phyloP scores from a whole-genome alignment of 1,139 yeast genomes.

The Arxiozyma slooffiae region DNA sequence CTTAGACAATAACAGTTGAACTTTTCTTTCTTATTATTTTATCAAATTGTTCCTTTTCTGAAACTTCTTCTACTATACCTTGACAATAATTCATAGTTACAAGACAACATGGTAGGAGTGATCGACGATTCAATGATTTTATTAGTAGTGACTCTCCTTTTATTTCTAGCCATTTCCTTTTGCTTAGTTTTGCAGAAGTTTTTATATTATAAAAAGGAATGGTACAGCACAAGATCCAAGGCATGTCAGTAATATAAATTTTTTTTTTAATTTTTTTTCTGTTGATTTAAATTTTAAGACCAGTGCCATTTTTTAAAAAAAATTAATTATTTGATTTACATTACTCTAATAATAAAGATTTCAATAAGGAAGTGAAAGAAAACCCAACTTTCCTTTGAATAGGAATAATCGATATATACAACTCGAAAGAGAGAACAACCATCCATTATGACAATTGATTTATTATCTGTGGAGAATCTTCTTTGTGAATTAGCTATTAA shows the following conservation, averaged over 20 bases:
- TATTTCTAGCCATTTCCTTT: too few species aligned
- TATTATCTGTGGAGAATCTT: slow-evolving; percentile 18
- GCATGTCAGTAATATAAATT: not conserved
- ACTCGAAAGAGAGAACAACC: not conserved
- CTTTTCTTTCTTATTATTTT: too few species aligned
- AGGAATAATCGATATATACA: not conserved
- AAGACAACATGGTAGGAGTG: not conserved
- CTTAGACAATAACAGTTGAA: not conserved
- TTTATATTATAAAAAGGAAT: too few species aligned
- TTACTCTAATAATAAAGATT: not conserved
- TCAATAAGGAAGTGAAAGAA: not conserved
- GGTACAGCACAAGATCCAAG: too few species aligned
- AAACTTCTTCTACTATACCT: not conserved
- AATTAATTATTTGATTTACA: too few species aligned
- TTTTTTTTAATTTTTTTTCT: too few species aligned
- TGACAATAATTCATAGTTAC: not conserved
- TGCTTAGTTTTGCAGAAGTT: too few species aligned
- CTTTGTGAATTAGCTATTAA: slow-evolving; percentile 19
- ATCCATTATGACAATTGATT: slow-evolving; percentile 15
- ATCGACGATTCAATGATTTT: too few species aligned
- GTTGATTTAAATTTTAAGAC: too few species aligned
- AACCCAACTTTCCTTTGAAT: not conserved
- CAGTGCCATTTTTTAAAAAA: not conserved
- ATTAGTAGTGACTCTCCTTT: too few species aligned
- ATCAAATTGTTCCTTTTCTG: not conserved